phyloP scores from a whole-genome alignment of 257 asterid species.

The Solanum lignicaule region DNA sequence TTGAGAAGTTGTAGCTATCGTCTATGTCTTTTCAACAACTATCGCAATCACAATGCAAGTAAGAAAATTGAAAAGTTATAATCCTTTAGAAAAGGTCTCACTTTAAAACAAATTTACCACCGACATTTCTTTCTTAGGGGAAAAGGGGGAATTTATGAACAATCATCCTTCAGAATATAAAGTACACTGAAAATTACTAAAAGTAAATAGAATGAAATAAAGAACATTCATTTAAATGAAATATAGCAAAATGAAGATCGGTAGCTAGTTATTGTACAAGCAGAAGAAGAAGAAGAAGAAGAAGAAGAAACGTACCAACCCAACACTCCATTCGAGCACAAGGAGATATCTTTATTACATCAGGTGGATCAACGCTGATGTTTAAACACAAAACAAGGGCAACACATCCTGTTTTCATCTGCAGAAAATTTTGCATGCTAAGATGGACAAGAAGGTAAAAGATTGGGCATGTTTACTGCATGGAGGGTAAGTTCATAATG shows the following conservation, averaged over 20 bases:
- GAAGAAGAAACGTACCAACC: conserved; percentile 59
- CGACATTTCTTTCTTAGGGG: background rate
- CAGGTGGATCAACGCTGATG: conserved; percentile 96
- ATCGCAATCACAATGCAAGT: background rate
- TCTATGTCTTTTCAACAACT: background rate
- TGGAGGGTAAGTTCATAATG: background rate
- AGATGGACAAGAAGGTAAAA: conserved; percentile 1
- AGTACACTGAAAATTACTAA: background rate
- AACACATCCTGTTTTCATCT: conserved; percentile 99
- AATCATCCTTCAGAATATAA: background rate
- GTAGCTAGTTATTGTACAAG: background rate
- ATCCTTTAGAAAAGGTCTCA: background rate
- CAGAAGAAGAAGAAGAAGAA: background rate
- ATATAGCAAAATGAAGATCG: background rate
- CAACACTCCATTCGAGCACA: conserved; percentile 99
- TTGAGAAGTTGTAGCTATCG: background rate
- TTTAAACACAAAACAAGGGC: conserved; percentile 94
- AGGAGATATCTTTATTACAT: conserved; percentile 97
- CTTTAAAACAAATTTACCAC: background rate
- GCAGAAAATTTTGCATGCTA: conserved; percentile 24
- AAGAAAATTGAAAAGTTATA: background rate
- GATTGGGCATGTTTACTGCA: background rate
- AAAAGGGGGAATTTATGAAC: background rate
- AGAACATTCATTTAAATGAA: background rate
- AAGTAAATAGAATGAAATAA: background rate